phyloP scores from a whole-genome alignment of 116 monocot genomes.

The Thalassia testudinum region DNA sequence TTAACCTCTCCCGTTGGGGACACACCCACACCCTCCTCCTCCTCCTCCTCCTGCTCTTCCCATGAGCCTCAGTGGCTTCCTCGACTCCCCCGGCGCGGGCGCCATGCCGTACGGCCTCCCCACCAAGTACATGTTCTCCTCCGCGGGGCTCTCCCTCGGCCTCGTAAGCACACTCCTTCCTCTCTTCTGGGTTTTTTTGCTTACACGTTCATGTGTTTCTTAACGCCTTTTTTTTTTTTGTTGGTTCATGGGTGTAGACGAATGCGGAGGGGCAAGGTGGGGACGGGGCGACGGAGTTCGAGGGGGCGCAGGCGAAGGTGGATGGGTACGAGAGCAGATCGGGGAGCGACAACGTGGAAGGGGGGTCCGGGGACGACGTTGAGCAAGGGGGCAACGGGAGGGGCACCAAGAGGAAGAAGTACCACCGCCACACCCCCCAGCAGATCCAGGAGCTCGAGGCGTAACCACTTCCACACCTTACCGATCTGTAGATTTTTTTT shows the following conservation, averaged over 20 bases:
- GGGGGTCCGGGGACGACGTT: constrained; percentile 66
- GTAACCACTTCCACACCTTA: constrained; percentile 26
- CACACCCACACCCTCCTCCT: neutral
- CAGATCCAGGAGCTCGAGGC: constrained; percentile 96
- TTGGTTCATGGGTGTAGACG: constrained; percentile 4
- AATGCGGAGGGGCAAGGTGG: constrained; percentile 8
- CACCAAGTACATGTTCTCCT: constrained; percentile 18
- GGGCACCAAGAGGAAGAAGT: constrained; percentile 62
- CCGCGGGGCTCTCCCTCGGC: constrained; percentile 76
- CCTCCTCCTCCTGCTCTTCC: neutral
- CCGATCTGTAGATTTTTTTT: no score
- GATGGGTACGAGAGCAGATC: constrained; percentile 78
- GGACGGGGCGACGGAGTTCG: constrained; percentile 12
- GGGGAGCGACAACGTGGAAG: constrained; percentile 79
- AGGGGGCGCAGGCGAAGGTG: constrained; percentile 10
- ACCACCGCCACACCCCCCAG: constrained; percentile 93
- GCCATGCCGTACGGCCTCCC: constrained; percentile 11
- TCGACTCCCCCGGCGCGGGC: constrained; percentile 16
- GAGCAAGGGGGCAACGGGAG: constrained; percentile 54
- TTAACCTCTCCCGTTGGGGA: neutral
- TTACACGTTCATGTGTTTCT: neutral
- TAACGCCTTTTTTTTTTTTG: neutral
- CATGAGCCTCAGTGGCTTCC: constrained; percentile 72
- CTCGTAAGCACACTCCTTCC: constrained; percentile 25
- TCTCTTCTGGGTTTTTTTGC: neutral